Base-by-base conservation (phyloP, 2,329 filamentous ascomycete genomes). In the Paramyrothecium sp. region DNA sequence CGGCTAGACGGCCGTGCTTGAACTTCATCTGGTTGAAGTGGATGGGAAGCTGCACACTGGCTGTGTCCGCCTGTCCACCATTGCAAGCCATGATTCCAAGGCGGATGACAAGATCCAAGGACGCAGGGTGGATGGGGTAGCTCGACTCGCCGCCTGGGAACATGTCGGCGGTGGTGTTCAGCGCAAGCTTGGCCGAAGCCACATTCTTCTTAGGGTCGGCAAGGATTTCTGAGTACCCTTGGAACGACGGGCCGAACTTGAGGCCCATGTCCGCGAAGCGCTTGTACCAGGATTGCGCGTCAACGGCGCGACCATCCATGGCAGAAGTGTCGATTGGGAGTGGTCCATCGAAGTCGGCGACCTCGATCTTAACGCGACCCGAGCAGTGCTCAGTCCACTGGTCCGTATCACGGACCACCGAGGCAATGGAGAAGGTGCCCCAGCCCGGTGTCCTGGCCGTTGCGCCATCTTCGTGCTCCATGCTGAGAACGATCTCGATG, bases 311-410 rank as follows among this genome's bases (percentile, higher is more conserved):
- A 8, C 8, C 19, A 50, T 50, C 48, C 48, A 50, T 50, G 8
- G 33, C 16, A 10, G 16, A 16, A n/a, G n/a, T n/a, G 33, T 38
- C 33, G 8, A 38, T 38, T 38, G 33, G 33, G 16, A 16, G 10
- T 8, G 33, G 33, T 10, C 10, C 10, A 8, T 38, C 33, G 11
- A 19, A 20, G 16, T 23, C 20, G 20, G 23, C 20, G 48, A 50
- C 13, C 21, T 53, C 30, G n/a, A 53, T 19, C 51, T 38, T 51
- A n/a, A 34, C 16, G 16, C 13, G 51, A 11, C 51, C 51, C 8
- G 51, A 10, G 30, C 51, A 53, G 20, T 53, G 51, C 51, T 53
- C 51, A 30, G 51, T 53, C 51, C 51, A 53, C 19, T 53, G 3
- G 19, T 5, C 51, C 17, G 16, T 8, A 19, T 53, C 8, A 21